Percentiles rank a stretch among this genome's conserved stretches.
phyloP scores from a whole-genome alignment of 495 filamentous ascomycete genomes.

The Penicillium lividum region DNA sequence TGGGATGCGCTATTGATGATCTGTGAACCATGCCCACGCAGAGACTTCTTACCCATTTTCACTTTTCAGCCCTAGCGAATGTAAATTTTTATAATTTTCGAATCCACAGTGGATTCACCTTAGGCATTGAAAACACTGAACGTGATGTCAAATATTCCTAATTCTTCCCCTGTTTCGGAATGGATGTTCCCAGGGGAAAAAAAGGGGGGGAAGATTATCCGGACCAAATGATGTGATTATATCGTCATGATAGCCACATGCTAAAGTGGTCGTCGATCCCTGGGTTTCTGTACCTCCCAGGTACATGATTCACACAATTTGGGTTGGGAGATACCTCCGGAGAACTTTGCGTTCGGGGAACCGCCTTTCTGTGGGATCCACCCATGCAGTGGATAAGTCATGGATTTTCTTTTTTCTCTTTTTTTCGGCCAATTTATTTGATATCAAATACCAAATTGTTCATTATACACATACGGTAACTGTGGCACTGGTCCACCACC shows the following conservation, averaged over 20 bases:
- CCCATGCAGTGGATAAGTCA: neutral
- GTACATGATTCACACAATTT: slow-evolving; percentile 4
- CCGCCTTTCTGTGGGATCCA: slow-evolving; percentile 3
- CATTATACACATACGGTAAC: neutral
- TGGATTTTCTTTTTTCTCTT: neutral
- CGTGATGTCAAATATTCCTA: neutral
- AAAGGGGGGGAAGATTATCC: neutral
- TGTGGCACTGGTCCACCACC: neutral
- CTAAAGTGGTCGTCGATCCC: slow-evolving; percentile 4
- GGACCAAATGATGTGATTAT: neutral
- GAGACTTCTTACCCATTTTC: neutral
- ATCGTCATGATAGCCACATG: slow-evolving; percentile 8
- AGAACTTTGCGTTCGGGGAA: slow-evolving; percentile 11
- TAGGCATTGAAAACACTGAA: neutral
- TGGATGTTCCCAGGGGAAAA: neutral
- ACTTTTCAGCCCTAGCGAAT: neutral
- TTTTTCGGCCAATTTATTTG: slow-evolving; percentile 3
- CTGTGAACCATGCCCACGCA: neutral
- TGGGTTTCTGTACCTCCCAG: neutral
- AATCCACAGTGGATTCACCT: neutral
- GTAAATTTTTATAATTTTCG: neutral
- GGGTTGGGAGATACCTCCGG: slow-evolving; percentile 7
- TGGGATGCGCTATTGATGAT: slow-evolving; percentile 24
- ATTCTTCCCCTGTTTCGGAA: neutral
- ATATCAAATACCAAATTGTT: slow-evolving; percentile 13